phyloP scores from a whole-genome alignment of 73 alveolate genomes.

The Stentor roeselii region DNA sequence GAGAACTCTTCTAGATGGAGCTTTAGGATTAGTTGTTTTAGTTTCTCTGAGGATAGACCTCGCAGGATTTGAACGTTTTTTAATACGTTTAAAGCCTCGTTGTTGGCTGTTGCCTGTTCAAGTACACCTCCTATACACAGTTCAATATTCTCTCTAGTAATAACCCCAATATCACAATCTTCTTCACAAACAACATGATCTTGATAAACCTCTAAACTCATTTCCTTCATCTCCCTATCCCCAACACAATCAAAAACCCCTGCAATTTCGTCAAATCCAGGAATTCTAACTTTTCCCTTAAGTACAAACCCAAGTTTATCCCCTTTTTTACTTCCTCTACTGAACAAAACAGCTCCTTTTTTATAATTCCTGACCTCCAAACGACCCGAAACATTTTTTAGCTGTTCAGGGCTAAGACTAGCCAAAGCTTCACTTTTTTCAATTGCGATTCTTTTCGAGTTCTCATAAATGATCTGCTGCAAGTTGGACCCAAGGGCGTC shows the following conservation, averaged over 20 bases:
- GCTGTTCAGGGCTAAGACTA: neutral
- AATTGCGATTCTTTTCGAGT: neutral
- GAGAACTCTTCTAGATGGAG: conserved; percentile 23
- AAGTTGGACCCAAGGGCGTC: conserved; percentile 46
- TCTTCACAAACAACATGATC: neutral
- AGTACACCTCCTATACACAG: conserved; percentile 19
- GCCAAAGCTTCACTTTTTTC: neutral
- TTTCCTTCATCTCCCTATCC: conserved; percentile 16
- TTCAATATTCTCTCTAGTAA: conserved; percentile 15
- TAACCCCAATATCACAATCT: neutral
- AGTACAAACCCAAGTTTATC: neutral
- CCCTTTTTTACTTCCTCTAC: neutral
- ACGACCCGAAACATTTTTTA: too few relatives aligned
- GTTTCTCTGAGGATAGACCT: conserved; percentile 37
- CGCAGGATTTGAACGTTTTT: conserved; percentile 41
- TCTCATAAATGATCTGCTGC: conserved; percentile 33
- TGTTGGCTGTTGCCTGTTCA: neutral
- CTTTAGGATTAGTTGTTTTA: conserved; percentile 33
- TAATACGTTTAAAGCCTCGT: conserved; percentile 28
- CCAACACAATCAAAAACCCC: conserved; percentile 13
- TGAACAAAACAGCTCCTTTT: neutral
- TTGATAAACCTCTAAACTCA: conserved; percentile 11
- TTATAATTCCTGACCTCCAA: neutral
- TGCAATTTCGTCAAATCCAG: neutral
- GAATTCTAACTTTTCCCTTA: neutral